A percentile compares a stretch with the other conserved stretches of the same genome.
phyloP scores from a whole-genome alignment of 2,329 filamentous ascomycete species.

The Botryotinia convoluta region DNA sequence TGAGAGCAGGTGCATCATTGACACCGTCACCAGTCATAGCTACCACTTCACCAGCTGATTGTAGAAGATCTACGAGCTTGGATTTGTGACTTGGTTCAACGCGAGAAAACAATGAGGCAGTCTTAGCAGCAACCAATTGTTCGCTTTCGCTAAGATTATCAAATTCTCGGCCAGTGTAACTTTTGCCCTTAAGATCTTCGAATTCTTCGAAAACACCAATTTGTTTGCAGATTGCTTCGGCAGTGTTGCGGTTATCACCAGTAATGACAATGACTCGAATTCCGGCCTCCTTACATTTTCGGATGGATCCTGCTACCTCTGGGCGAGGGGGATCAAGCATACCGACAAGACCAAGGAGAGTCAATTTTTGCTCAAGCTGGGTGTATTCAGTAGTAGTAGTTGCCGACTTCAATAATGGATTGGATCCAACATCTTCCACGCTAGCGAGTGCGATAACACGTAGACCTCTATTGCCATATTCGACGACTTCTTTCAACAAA shows the following conservation, averaged over 20 bases:
- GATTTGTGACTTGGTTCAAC: constrained; percentile 96
- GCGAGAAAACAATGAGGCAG: constrained; percentile 88
- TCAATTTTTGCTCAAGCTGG: constrained; percentile 89
- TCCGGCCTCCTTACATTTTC: constrained; percentile 85
- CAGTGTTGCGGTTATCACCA: constrained; percentile 95
- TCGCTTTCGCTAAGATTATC: constrained; percentile 77
- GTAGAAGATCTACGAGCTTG: constrained; percentile 94
- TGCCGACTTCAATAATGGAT: constrained; percentile 69
- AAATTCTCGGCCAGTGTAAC: constrained; percentile 92
- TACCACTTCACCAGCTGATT: constrained; percentile 89
- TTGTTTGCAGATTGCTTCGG: constrained; percentile 94
- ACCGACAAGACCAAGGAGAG: constrained; percentile 85
- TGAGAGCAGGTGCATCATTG: constrained; percentile 94
- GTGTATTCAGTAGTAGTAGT: constrained; percentile 82
- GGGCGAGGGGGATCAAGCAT: constrained; percentile 97
- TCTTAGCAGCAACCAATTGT: constrained; percentile 79
- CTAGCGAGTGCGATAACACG: constrained; percentile 92
- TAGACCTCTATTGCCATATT: constrained; percentile 88
- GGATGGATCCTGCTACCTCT: constrained; percentile 82
- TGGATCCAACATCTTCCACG: constrained; percentile 70
- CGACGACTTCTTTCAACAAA: constrained; percentile 75
- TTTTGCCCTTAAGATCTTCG: constrained; percentile 87
- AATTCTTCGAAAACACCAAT: constrained; percentile 85
- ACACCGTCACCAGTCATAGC: constrained; percentile 99
- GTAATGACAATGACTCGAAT: constrained; percentile 98